Evolutionary conservation across 2,329 filamentous ascomycete species (phyloP).

Genomic region (Microdochium paspali): DNA sequence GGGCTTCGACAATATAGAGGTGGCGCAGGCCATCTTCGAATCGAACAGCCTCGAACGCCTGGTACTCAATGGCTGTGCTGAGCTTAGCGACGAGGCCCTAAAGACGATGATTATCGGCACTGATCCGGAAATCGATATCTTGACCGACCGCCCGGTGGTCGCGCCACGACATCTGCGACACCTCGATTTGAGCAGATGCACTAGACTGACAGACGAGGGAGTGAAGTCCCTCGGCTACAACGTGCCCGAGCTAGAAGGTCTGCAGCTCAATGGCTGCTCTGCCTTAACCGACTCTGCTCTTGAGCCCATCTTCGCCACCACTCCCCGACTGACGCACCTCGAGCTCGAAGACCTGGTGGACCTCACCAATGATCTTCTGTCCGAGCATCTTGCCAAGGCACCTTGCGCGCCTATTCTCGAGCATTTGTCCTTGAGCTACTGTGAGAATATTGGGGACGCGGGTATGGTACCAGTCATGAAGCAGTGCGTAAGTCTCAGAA

Average conservation of each 20-base stretch:
- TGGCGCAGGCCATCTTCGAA: conserved; percentile 67
- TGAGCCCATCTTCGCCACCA: conserved; percentile 61
- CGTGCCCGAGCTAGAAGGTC: conserved; percentile 69
- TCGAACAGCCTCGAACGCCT: conserved; percentile 78
- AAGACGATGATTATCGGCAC: conserved; percentile 65
- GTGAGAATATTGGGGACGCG: conserved; percentile 72
- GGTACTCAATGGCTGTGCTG: conserved; percentile 69
- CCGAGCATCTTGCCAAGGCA: conserved; percentile 63
- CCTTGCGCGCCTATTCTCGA: conserved; percentile 63
- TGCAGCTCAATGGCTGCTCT: conserved; percentile 74
- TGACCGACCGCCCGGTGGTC: conserved; percentile 69
- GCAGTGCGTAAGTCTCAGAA: conserved; percentile 58
- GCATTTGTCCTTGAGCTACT: conserved; percentile 84
- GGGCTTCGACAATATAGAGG: conserved; percentile 65
- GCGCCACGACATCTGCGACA: conserved; percentile 72
- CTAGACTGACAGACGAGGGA: conserved; percentile 61
- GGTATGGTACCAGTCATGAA: conserved; percentile 80
- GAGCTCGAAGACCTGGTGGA: conserved; percentile 80
- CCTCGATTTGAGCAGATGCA: conserved; percentile 75
- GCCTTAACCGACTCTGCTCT: conserved; percentile 66
- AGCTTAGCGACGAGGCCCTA: conserved; percentile 67
- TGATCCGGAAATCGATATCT: conserved; percentile 68
- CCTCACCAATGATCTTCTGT: conserved; percentile 66
- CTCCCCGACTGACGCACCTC: conserved; percentile 71
- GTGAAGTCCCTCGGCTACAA: conserved; percentile 64